A percentile compares a stretch with the other conserved stretches of the same genome.
Conservation (phyloP, 495 filamentous ascomycete species). For the Penicillium simplicissimum region DNA sequence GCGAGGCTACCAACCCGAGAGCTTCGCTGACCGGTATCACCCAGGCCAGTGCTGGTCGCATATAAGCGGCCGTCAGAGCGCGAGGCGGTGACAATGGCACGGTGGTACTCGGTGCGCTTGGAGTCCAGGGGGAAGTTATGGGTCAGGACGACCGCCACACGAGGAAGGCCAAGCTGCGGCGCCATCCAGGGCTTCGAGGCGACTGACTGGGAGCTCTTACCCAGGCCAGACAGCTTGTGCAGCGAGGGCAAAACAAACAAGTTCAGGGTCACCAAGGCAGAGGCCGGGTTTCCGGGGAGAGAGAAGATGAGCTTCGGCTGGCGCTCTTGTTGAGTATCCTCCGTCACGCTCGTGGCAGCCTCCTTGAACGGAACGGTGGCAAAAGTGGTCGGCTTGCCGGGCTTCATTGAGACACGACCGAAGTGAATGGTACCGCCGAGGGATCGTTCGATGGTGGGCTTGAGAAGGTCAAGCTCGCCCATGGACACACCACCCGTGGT, state of each 20-base stretch:
- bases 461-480: conserved; percentile 96
- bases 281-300: conserved; percentile 91
- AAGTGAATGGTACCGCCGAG: conserved; percentile 96
- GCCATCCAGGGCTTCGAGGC: conserved; percentile 24
- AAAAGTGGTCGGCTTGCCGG: conserved; percentile 95
- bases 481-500: conserved; percentile 96
- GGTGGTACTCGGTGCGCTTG: conserved; percentile 82
- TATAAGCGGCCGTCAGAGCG: conserved; percentile 65
- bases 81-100: conserved; percentile 63
- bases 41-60: conserved; percentile 79
- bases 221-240: conserved; percentile 61
- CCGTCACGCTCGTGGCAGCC: conserved; percentile 15
- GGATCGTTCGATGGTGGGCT: conserved; percentile 90
- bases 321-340: conserved; percentile 50
- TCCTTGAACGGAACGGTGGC: conserved; percentile 74
- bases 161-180: conserved; percentile 63
- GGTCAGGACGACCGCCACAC: conserved; percentile 66
- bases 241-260: conserved; percentile 90
- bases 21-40: conserved; percentile 68
- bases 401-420: conserved; percentile 95
- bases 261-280: conserved; percentile 87
- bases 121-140: conserved; percentile 73
- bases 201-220: conserved; percentile 30
- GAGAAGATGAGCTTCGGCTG: conserved; percentile 78
- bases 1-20: conserved; percentile 85